These are phyloP conservation scores for Sugiyamaella valdiviana DNA, from an alignment of 805 yeast genomes.

Conservation along the genomic window DNA sequence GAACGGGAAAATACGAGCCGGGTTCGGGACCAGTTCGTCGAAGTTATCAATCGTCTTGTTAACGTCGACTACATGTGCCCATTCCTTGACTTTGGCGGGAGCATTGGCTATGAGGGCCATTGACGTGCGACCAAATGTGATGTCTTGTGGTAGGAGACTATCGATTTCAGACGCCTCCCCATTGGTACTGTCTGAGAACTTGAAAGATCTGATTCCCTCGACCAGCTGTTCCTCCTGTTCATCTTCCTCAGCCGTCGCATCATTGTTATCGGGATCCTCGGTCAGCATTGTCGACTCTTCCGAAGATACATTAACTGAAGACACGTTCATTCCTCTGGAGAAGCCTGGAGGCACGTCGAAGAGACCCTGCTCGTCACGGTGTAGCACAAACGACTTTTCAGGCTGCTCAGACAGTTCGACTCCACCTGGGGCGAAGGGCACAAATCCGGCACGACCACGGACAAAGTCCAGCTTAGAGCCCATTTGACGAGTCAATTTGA, in stretches of 20 bases:
- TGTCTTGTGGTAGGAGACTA: slow-evolving; percentile 45
- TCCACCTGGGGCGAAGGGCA: slow-evolving; percentile 96
- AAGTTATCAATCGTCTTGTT: slow-evolving; percentile 80
- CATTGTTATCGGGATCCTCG: slow-evolving; percentile 15
- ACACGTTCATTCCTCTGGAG: slow-evolving; percentile 54
- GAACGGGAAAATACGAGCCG: slow-evolving; percentile 93
- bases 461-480: slow-evolving; percentile 56
- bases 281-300: slow-evolving; percentile 23
- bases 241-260: slow-evolving; percentile 18
- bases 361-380: slow-evolving; percentile 66
- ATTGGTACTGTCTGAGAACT: not conserved
- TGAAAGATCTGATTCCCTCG: slow-evolving; percentile 10
- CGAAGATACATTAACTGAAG: slow-evolving; percentile 39
- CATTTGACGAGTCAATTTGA: slow-evolving; percentile 64
- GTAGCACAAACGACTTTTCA: slow-evolving; percentile 37
- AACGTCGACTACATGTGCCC: slow-evolving; percentile 95
- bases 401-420: slow-evolving; percentile 28
- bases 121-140: slow-evolving; percentile 41
- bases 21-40: slow-evolving; percentile 80
- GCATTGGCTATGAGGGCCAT: slow-evolving; percentile 15
- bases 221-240: slow-evolving; percentile 10
- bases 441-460: slow-evolving; percentile 61
- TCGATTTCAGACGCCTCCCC: slow-evolving; percentile 33
- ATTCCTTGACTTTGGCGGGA: slow-evolving; percentile 45
- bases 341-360: slow-evolving; percentile 82